These are phyloP conservation scores for Paxillus ammoniavirescens DNA, from an alignment of 768 basidiomycete species.

Conservation along the genomic window DNA sequence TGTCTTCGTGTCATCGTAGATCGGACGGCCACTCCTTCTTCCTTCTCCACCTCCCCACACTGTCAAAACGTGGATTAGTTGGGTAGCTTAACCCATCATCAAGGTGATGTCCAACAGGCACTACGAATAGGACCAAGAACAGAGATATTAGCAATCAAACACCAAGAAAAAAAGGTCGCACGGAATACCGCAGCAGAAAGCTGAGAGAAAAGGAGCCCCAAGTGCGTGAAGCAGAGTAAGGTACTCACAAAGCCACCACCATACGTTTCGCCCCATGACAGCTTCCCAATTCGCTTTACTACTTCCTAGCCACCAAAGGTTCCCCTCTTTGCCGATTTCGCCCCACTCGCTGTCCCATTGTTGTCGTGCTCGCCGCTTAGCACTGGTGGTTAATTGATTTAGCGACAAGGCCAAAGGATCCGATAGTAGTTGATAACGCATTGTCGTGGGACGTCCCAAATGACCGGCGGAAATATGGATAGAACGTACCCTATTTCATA, in stretches of 20 bases:
- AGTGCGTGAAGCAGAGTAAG: background rate
- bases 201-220: background rate
- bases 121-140: constrained; percentile 22
- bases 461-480: background rate
- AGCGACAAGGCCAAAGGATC: background rate
- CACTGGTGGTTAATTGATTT: constrained; percentile 35
- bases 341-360: constrained; percentile 87
- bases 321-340: constrained; percentile 65
- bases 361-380: constrained; percentile 41
- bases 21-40: constrained; percentile 71
- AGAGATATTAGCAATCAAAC: constrained; percentile 2
- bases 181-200: background rate
- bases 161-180: background rate
- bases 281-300: constrained; percentile 65
- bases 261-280: constrained; percentile 70
- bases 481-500: constrained; percentile 53
- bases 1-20: constrained; percentile 43
- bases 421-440: background rate
- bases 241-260: constrained; percentile 80
- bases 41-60: constrained; percentile 62
- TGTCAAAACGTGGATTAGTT: constrained; percentile 72
- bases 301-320: constrained; percentile 84
- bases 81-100: constrained; percentile 64
- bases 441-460: background rate
- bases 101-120: constrained; percentile 50